Percentiles rank a stretch among this genome's conserved stretches.
Evolutionary conservation across 1,284 basidiomycete species (phyloP).

Genomic region (Apiotrichum domesticum): DNA sequence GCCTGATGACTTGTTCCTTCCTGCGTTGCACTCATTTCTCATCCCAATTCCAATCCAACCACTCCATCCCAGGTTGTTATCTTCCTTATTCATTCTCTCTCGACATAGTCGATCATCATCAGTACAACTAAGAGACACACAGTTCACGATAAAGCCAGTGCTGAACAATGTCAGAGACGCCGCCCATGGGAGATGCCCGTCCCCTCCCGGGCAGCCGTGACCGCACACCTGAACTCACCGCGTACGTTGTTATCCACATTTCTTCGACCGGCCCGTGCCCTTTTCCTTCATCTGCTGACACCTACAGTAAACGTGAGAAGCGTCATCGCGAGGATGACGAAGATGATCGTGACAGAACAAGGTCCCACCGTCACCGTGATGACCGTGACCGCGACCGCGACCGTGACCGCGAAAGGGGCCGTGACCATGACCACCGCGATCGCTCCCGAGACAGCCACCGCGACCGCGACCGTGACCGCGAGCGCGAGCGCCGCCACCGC

Average conservation of each 20-base stretch:
- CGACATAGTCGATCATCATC: background rate
- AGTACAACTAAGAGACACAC: too few species aligned
- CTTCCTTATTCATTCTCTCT: background rate
- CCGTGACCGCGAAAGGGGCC: slow-evolving; percentile 46
- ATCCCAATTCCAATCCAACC: too few species aligned
- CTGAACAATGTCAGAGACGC: slow-evolving; percentile 29
- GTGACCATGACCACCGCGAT: slow-evolving; percentile 39
- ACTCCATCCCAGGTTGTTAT: too few species aligned
- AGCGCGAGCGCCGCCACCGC: slow-evolving; percentile 40
- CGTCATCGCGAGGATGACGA: slow-evolving; percentile 48
- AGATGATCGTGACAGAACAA: slow-evolving; percentile 37
- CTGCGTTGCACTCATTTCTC: too few species aligned
- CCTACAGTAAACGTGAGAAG: slow-evolving; percentile 44
- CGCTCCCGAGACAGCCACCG: slow-evolving; percentile 45
- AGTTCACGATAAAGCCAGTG: background rate
- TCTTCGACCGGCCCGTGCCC: background rate
- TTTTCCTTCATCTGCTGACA: background rate
- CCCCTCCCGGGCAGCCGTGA: slow-evolving; percentile 22
- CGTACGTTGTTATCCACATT: slow-evolving; percentile 21
- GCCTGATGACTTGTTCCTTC: too few species aligned
- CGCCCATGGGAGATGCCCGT: slow-evolving; percentile 17
- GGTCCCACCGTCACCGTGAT: slow-evolving; percentile 26
- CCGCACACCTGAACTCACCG: slow-evolving; percentile 39
- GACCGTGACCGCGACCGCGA: slow-evolving; percentile 30
- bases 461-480: slow-evolving; percentile 48